Base-by-base conservation (phyloP, 139 green algal species). In the Micractinium sp. region DNA sequence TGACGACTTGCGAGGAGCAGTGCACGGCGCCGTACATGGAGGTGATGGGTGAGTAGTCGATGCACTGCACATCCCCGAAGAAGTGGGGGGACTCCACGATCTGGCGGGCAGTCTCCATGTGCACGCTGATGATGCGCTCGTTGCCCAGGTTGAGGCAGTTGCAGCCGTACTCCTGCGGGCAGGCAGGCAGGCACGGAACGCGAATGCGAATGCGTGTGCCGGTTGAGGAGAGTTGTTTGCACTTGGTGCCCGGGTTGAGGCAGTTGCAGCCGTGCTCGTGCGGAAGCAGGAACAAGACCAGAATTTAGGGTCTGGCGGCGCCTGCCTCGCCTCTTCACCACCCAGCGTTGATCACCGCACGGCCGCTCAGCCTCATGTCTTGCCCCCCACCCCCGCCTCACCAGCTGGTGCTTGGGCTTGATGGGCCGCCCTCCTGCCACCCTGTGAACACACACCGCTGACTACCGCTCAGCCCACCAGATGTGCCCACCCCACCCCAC, bases 11-110 rank as follows among this genome's bases (percentile, higher is more conserved):
- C 53, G 91, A 96, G 86, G 93, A 95, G 93, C 97, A 99, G 92
- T 99, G 97, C 82, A 98, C 95, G 0, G 95, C 95, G 76, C 97
- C 97, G 84, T 99, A 99, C 97, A 99, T 99, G 75, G 93, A 96
- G 9, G 96, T 98, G 90, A 98, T 97, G 87, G 94, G 95, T 3
- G 89, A 93, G 93, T 96, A 99, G 81, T 97, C 94, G n/a, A 98
- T 94, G 80, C 95, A 92, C 90, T 96, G 92, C 35, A 96, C 93
- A 63, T 95, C 93, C 61, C 94, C 97, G 79, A 92, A 92, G 92
- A 99, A 99, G 60, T 94, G 91, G 9, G 94, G 93, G 41, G 91
- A 93, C 69, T 91, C 87, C n/a, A 98, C 96, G 47, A 99, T 97
- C 91, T 97, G 91, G 3, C 97, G 93, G 27, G 96, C 96, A 22